phyloP scores from a whole-genome alignment of 371 early-diverging fungal species.

The Syncephalastrum contaminatum region DNA sequence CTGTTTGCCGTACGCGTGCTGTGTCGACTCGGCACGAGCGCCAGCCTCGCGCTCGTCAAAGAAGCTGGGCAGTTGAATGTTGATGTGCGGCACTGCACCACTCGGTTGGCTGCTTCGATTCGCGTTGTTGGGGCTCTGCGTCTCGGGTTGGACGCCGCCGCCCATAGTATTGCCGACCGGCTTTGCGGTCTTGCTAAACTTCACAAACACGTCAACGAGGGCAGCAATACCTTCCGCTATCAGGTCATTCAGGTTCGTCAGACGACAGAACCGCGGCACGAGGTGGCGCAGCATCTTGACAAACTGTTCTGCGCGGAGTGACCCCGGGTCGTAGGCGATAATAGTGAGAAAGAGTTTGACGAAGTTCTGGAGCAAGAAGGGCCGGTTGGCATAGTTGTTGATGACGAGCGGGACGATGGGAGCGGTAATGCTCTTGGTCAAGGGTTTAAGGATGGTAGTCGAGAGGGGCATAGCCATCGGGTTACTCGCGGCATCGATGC shows the following conservation, averaged over 20 bases:
- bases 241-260: conserved; percentile 28
- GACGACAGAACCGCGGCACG: conserved; percentile 42
- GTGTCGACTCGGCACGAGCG: conserved; percentile 24
- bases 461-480: conserved; percentile 39
- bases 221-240: conserved; percentile 57
- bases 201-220: conserved; percentile 53
- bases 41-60: conserved; percentile 10
- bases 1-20: conserved; percentile 58
- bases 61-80: conserved; percentile 9
- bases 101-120: conserved; percentile 4
- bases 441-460: conserved; percentile 39
- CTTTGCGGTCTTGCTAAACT: conserved; percentile 55
- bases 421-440: conserved; percentile 33
- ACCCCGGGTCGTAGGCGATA: conserved; percentile 67
- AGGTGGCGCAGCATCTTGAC: conserved; percentile 50
- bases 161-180: conserved; percentile 16
- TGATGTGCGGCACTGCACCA: conserved; percentile 9
- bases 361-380: conserved; percentile 53
- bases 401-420: conserved; percentile 35
- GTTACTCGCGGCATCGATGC: conserved; percentile 43
- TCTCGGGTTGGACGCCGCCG: neutral
- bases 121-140: neutral
- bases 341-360: conserved; percentile 65
- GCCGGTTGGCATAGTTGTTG: conserved; percentile 32
- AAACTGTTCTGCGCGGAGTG: conserved; percentile 67